Percentiles rank a stretch among this genome's conserved stretches.
These are phyloP conservation scores for Yarrowia sp. DNA, from an alignment of 805 yeast species.

Conservation along the genomic window DNA sequence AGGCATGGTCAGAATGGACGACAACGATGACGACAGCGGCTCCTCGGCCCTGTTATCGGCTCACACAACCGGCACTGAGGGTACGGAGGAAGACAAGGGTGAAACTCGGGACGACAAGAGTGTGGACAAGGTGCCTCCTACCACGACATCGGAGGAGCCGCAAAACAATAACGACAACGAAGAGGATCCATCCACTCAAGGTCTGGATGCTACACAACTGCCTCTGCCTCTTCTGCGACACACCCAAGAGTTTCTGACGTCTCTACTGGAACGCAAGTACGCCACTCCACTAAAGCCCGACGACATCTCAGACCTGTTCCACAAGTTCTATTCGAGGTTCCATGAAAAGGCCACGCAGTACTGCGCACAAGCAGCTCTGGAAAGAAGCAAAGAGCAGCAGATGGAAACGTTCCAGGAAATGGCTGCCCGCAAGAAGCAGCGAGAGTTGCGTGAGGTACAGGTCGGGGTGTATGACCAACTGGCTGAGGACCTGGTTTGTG, in stretches of 20 bases:
- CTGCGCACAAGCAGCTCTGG: constrained; percentile 25
- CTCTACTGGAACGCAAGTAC: constrained; percentile 41
- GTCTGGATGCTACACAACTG: constrained; percentile 18
- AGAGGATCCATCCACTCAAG: background rate
- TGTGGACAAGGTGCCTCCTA: background rate
- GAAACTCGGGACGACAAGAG: constrained; percentile 12
- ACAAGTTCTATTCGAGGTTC: constrained; percentile 40
- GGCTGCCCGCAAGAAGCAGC: constrained; percentile 35
- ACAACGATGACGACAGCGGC: constrained; percentile 23
- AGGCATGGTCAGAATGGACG: constrained; percentile 22
- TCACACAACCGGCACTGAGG: constrained; percentile 2
- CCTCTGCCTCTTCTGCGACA: constrained; percentile 28
- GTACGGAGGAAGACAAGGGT: constrained; percentile 8
- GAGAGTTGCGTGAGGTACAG: constrained; percentile 32
- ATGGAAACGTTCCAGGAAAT: constrained; percentile 38
- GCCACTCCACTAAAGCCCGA: constrained; percentile 39
- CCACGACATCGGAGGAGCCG: background rate
- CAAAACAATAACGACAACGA: background rate
- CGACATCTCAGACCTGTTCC: constrained; percentile 42
- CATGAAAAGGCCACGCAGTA: constrained; percentile 34
- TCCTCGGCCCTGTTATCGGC: constrained; percentile 19
- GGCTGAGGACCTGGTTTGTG: constrained; percentile 41
- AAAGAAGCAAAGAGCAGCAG: constrained; percentile 27
- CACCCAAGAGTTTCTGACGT: constrained; percentile 33
- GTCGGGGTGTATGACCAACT: constrained; percentile 34